Base-by-base conservation (phyloP, 2,329 filamentous ascomycete species). In the Diplodia sapinea region DNA sequence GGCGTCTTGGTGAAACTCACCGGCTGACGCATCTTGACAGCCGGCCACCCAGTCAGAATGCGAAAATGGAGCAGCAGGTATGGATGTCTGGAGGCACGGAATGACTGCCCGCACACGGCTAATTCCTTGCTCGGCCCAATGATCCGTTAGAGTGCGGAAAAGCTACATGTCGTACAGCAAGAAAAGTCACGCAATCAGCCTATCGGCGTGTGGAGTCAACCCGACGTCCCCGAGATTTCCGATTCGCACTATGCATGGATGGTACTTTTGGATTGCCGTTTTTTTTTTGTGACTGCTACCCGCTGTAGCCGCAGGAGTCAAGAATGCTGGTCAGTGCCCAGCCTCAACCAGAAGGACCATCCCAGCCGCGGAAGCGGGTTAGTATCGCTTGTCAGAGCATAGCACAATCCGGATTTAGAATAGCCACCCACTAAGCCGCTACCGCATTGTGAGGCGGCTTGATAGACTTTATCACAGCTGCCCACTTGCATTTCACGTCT, bases 201-300 rank as follows among this genome's bases (percentile, higher is more conserved):
- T 63, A 63, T 63, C 59, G 47, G 59, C n/a, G 17, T n/a, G 59
- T 17, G 59, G n/a, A 38, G 43, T 13, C 57, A 29, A 33, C 26
- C 57, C 57, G 47, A 51, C 12, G 59, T 33, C 47, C 59, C 59
- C 59, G 59, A 51, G 47, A 63, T 63, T 50, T 31, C 47, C 59
- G 47, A 43, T 63, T 63, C 59, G 59, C 59, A 50, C 57, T 13
- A 13, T 31, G 26, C 57, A 50, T 62, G 57, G 38, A 62, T 29
- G 40, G 13, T 20, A 31, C 26, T 13, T 29, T 13, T 38, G 4
- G 54, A 23, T 40, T 23, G 33, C 11, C 11, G 9, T 5, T 20
- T 54, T 55, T 54, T 55, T 33, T 55, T 31, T 36, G 3, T 17
- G 52, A 6, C 26, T n/a, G 26, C 51, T 31, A 31, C 26, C 13